Conservation (phyloP, 208 protist genomes). For the Crithidia acanthocephali region DNA sequence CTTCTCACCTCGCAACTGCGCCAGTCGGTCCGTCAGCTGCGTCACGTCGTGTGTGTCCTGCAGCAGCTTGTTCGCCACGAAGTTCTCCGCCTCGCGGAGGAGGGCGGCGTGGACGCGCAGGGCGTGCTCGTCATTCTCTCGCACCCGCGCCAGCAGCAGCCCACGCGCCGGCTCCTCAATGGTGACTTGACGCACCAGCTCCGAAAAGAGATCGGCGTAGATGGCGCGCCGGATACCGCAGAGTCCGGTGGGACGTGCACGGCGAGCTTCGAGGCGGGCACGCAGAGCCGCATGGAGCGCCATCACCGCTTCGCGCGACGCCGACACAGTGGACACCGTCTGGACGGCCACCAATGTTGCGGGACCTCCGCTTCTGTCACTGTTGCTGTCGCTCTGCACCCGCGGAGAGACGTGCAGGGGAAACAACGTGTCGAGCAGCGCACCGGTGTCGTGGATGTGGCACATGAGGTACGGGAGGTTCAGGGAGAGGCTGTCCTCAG, state of each 20-base stretch:
- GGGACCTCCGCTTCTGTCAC: background rate
- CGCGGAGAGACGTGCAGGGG: constrained; percentile 47
- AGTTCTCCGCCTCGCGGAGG: constrained; percentile 70
- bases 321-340: constrained; percentile 66
- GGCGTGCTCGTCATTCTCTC: constrained; percentile 92
- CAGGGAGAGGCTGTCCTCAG: background rate
- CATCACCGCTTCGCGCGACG: constrained; percentile 70
- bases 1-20: constrained; percentile 34
- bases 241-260: constrained; percentile 96
- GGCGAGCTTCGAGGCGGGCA: constrained; percentile 82
- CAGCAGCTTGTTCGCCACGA: constrained; percentile 75
- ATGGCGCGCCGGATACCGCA: constrained; percentile 97
- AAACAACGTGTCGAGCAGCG: constrained; percentile 64
- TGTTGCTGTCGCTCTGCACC: background rate
- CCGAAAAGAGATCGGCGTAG: constrained; percentile 97
- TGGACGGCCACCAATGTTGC: constrained; percentile 25
- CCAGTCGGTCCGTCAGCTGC: constrained; percentile 38
- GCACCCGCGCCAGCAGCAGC: constrained; percentile 96
- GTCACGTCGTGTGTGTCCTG: constrained; percentile 23
- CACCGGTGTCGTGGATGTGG: constrained; percentile 38
- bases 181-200: constrained; percentile 97
- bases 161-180: constrained; percentile 98
- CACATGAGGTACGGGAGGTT: constrained; percentile 50
- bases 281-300: constrained; percentile 93
- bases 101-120: constrained; percentile 66